Evolutionary conservation across 306 rosid genomes (phyloP).

Genomic region (Rosa lucieae): DNA sequence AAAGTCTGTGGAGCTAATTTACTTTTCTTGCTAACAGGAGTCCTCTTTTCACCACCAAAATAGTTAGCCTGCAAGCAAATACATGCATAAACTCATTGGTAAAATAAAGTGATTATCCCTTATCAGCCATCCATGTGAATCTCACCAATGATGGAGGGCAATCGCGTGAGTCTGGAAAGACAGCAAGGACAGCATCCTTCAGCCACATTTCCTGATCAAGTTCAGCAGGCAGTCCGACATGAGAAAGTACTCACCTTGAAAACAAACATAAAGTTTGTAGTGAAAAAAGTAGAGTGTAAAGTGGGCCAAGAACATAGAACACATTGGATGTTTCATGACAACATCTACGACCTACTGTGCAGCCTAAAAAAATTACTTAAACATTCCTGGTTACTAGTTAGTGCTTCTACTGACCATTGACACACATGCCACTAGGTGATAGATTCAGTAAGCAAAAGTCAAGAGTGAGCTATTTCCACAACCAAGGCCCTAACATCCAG

Average conservation of each 20-base stretch:
- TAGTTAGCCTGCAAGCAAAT: slow-evolving; percentile 66
- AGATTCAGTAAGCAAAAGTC: slow-evolving; percentile 10
- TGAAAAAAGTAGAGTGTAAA: slow-evolving; percentile 16
- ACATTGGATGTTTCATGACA: neutral
- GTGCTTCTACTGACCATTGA: slow-evolving; percentile 6
- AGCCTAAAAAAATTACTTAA: neutral
- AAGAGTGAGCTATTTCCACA: neutral
- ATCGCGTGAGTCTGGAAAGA: slow-evolving; percentile 74
- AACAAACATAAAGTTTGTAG: slow-evolving; percentile 28
- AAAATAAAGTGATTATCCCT: slow-evolving; percentile 26
- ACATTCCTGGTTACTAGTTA: neutral
- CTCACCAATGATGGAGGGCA: slow-evolving; percentile 84
- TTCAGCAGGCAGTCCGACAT: slow-evolving; percentile 51
- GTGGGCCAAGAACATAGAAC: slow-evolving; percentile 24
- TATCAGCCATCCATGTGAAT: slow-evolving; percentile 32
- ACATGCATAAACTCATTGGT: slow-evolving; percentile 22
- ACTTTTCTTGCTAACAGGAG: slow-evolving; percentile 51
- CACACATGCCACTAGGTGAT: neutral
- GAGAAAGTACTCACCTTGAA: slow-evolving; percentile 42
- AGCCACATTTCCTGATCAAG: slow-evolving; percentile 90
- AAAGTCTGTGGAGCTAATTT: slow-evolving; percentile 43
- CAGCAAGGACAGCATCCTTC: slow-evolving; percentile 74
- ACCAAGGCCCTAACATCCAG: neutral
- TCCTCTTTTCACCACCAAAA: slow-evolving; percentile 67
- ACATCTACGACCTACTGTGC: neutral